Percentiles rank a stretch among this genome's conserved stretches.
These are phyloP conservation scores for Oehlia diaphana DNA, from an alignment of 192 early-diverging fungal species.

Conservation along the genomic window DNA sequence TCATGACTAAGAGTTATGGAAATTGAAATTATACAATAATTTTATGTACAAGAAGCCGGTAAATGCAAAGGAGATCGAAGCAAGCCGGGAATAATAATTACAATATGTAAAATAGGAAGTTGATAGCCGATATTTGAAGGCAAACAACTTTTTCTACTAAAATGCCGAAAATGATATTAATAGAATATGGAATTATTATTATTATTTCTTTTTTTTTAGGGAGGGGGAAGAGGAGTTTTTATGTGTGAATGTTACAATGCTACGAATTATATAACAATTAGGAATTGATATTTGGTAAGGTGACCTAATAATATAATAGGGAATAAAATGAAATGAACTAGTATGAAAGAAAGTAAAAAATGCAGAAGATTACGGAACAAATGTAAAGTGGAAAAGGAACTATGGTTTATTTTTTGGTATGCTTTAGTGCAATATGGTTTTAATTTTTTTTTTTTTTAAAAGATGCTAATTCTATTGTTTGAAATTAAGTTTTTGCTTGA, in stretches of 20 bases:
- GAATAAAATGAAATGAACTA: not conserved
- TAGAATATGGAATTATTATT: not conserved
- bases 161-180: conserved; percentile 8
- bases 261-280: conserved; percentile 6
- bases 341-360: not conserved
- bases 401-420: not conserved
- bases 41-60: not conserved
- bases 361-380: not conserved
- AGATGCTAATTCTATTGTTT: conserved; percentile 22
- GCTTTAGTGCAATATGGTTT: not conserved
- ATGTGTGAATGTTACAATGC: not conserved
- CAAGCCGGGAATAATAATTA: not conserved
- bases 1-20: conserved; percentile 22
- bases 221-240: not conserved
- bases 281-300: not conserved
- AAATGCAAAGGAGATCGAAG: conserved; percentile 10
- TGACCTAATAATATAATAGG: not conserved
- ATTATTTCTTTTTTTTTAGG: not conserved
- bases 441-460: not conserved
- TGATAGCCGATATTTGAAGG: conserved; percentile 22
- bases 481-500: conserved; percentile 11
- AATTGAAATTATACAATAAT: not conserved
- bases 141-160: conserved; percentile 20
- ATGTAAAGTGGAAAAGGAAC: not conserved
- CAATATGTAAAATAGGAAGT: not conserved